Conservation (phyloP, 2,329 filamentous ascomycete genomes). For the Trichoderma arundinaceum region DNA sequence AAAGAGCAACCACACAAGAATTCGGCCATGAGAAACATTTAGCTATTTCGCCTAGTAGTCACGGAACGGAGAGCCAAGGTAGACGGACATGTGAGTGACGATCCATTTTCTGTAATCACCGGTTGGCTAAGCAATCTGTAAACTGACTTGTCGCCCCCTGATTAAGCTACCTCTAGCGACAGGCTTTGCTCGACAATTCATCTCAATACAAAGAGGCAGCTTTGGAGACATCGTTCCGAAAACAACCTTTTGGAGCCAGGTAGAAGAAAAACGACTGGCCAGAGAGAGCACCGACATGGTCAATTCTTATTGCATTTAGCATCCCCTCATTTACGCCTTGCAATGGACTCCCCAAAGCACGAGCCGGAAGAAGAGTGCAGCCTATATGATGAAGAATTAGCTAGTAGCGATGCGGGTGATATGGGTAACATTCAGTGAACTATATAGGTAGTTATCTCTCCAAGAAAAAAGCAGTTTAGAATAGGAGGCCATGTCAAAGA, state of each 20-base stretch:
- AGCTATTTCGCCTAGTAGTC: not conserved
- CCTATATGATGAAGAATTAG: not conserved
- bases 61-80: not conserved
- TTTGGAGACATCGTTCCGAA: constrained; percentile 20
- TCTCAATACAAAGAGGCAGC: not conserved
- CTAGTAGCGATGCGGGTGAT: not conserved
- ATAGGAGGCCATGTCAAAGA: too few species aligned
- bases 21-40: not conserved
- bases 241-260: constrained; percentile 3
- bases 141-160: not conserved
- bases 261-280: not conserved
- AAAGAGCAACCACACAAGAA: not conserved
- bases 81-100: constrained; percentile 14
- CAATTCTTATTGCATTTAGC: not conserved
- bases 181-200: not conserved
- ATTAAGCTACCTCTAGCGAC: not conserved
- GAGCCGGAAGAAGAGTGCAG: not conserved
- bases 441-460: too few species aligned
- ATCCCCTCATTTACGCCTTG: not conserved
- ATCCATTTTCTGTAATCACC: not conserved
- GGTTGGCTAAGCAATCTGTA: not conserved
- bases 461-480: too few species aligned
- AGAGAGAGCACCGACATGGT: not conserved
- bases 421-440: too few species aligned
- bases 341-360: not conserved